Percentiles rank a stretch among this genome's conserved stretches.
Evolutionary conservation across 768 basidiomycete genomes (phyloP).

Genomic region (Suillus americanus): DNA sequence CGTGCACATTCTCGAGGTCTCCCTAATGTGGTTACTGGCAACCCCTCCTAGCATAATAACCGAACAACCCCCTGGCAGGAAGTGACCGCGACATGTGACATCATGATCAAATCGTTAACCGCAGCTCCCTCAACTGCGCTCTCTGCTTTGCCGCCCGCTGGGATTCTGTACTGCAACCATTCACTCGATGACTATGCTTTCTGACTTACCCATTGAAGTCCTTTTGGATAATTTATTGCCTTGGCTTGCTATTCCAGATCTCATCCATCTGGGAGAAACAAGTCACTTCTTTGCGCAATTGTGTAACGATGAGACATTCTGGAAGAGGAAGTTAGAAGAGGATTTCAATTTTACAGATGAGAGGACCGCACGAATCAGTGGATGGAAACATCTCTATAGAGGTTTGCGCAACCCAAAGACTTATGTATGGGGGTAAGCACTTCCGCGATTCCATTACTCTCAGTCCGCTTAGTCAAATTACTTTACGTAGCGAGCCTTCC

Average conservation of each 20-base stretch:
- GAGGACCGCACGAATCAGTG: constrained; percentile 69
- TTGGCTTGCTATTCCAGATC: constrained; percentile 48
- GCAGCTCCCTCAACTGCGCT: constrained; percentile 21
- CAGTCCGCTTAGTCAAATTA: constrained; percentile 9
- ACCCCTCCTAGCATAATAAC: neutral
- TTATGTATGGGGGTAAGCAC: constrained; percentile 61
- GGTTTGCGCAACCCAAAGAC: constrained; percentile 56
- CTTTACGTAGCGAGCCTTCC: constrained; percentile 47
- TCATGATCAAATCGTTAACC: constrained; percentile 8
- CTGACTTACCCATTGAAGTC: constrained; percentile 73
- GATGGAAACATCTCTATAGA: constrained; percentile 80
- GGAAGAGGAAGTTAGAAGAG: constrained; percentile 63
- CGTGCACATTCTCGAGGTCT: no score
- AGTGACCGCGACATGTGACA: constrained; percentile 2
- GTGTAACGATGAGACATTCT: constrained; percentile 73
- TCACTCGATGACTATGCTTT: constrained; percentile 37
- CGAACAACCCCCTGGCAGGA: neutral
- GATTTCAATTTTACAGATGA: constrained; percentile 81
- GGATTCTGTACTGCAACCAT: constrained; percentile 60
- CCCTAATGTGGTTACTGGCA: neutral
- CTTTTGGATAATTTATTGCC: constrained; percentile 73
- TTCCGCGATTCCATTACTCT: neutral
- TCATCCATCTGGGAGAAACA: constrained; percentile 59
- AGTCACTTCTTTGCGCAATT: constrained; percentile 62
- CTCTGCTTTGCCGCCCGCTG: constrained; percentile 60